phyloP scores from a whole-genome alignment of 768 basidiomycete species.

The Ramaria sp. region DNA sequence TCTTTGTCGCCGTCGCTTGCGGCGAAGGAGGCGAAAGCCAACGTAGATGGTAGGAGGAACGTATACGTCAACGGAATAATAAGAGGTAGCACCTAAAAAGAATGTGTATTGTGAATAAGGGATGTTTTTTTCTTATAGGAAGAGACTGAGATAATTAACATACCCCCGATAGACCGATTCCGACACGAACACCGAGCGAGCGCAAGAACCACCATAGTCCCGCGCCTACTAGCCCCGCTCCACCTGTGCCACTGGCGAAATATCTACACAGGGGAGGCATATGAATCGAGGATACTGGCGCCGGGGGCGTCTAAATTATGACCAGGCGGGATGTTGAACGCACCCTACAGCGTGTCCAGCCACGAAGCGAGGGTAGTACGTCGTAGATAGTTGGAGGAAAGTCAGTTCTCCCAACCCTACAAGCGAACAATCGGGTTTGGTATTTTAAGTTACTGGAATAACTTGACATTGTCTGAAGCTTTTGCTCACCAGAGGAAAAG shows the following conservation, averaged over 20 bases:
- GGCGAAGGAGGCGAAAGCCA: conserved; percentile 34
- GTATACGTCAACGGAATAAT: conserved; percentile 69
- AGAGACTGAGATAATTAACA: conserved; percentile 18
- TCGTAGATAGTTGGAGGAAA: conserved; percentile 86
- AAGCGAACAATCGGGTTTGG: neutral
- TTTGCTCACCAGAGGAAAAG: conserved; percentile 71
- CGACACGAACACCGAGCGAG: conserved; percentile 68
- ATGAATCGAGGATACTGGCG: too few relatives aligned
- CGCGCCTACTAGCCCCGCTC: conserved; percentile 86
- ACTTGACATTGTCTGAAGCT: too few relatives aligned
- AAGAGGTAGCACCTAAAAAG: conserved; percentile 66
- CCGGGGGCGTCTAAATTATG: neutral
- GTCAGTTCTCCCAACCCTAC: conserved; percentile 88
- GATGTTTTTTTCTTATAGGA: too few relatives aligned
- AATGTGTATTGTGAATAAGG: neutral
- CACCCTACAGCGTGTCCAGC: conserved; percentile 78
- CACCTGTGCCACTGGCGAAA: conserved; percentile 91
- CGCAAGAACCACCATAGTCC: conserved; percentile 93
- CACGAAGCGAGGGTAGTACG: conserved; percentile 55
- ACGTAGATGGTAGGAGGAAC: conserved; percentile 58
- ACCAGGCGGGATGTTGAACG: conserved; percentile 12
- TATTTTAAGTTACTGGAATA: too few relatives aligned
- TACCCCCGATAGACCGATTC: conserved; percentile 77
- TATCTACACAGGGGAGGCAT: conserved; percentile 38
- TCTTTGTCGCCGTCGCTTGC: conserved; percentile 29